Base-by-base conservation (phyloP, 768 basidiomycete genomes). In the Rhodotorula graminis region DNA sequence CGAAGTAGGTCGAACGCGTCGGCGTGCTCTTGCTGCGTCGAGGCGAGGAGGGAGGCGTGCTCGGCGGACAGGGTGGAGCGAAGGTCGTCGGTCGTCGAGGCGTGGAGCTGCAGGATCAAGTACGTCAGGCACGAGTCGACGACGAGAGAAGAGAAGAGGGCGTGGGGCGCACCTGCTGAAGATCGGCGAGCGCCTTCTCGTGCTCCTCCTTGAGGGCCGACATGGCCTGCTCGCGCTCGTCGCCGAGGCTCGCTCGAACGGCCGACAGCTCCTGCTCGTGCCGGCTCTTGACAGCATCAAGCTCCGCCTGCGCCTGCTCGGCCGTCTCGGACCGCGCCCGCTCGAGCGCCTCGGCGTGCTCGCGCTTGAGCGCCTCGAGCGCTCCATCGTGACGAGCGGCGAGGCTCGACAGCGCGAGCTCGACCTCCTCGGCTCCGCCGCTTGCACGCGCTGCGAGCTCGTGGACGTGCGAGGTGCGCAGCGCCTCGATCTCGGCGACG, bases 121-220 rank as follows among this genome's bases (percentile, higher is more conserved):
- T 37, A 10, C 16, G 31, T 57, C 33, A 57, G 56, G 21, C 23
- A 9, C 18, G 31, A 9, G 2, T 37, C 12, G 31, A 12, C 29
- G n/a, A n/a, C 8, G 31, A 31, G 56, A 27, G 10, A 14, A 19
- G 33, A 12, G 23, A 40, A 46, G 5, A 14, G 18, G 44, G 6
- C 57, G n/a, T 65, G 27, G n/a, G 31, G 25, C 69, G 53, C 37
- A 49, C 27, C 10, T 27, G 33, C 12, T 21, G 18, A 1, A 57
- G 29, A 25, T n/a, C 23, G 15, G 50, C 65, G 25, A 78, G 42
- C 18, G 46, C 59, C 1, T 59, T 55, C 4, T 37, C 18, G 57
- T 76, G 78, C 75, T 89, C 90, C n/a, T 89, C 88, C 76, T 88
- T 89, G 33, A 92, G 84, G 40, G 85, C 85, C 66, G 86, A 82